These are phyloP conservation scores for Didymella segeticola DNA, from an alignment of 2,329 filamentous ascomycete genomes.

Conservation along the genomic window DNA sequence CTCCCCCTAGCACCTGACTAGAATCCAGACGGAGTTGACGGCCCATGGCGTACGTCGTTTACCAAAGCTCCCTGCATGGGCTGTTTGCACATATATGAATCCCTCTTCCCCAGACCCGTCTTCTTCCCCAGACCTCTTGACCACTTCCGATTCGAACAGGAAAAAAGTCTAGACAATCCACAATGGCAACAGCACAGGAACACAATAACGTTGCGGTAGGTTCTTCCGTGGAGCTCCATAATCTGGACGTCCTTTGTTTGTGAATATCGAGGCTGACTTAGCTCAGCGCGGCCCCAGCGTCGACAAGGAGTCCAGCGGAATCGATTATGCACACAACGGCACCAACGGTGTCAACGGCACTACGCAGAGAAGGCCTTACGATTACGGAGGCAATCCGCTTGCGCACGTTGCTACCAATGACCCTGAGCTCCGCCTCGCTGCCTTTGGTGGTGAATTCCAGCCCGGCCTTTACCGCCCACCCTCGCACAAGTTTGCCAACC, in stretches of 20 bases:
- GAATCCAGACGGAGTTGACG: slow-evolving; percentile 26
- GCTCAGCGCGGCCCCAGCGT: slow-evolving; percentile 31
- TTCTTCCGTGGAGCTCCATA: neutral
- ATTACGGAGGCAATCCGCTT: slow-evolving; percentile 60
- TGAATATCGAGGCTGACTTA: slow-evolving; percentile 11
- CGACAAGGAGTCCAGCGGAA: slow-evolving; percentile 41
- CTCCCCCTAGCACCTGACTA: slow-evolving; percentile 30
- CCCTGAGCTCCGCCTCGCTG: slow-evolving; percentile 52
- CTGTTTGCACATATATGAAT: slow-evolving; percentile 42
- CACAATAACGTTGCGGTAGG: slow-evolving; percentile 44
- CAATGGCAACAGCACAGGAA: slow-evolving; percentile 53
- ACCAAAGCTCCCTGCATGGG: slow-evolving; percentile 33
- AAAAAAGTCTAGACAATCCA: slow-evolving; percentile 16
- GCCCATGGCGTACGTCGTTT: slow-evolving; percentile 44
- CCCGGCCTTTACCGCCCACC: slow-evolving; percentile 56
- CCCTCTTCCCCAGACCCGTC: slow-evolving; percentile 38
- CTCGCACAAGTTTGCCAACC: slow-evolving; percentile 62
- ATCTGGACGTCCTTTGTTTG: neutral
- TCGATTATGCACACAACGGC: slow-evolving; percentile 52
- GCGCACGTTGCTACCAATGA: slow-evolving; percentile 59
- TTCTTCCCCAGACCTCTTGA: slow-evolving; percentile 33
- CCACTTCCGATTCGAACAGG: slow-evolving; percentile 6
- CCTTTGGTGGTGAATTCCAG: slow-evolving; percentile 61
- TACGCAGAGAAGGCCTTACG: slow-evolving; percentile 54
- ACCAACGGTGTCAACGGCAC: slow-evolving; percentile 10